Evolutionary conservation across 2,329 filamentous ascomycete genomes (phyloP), one percentile per base, ranked within the genome.

Genomic region (Penicillium sclerotigenum): DNA sequence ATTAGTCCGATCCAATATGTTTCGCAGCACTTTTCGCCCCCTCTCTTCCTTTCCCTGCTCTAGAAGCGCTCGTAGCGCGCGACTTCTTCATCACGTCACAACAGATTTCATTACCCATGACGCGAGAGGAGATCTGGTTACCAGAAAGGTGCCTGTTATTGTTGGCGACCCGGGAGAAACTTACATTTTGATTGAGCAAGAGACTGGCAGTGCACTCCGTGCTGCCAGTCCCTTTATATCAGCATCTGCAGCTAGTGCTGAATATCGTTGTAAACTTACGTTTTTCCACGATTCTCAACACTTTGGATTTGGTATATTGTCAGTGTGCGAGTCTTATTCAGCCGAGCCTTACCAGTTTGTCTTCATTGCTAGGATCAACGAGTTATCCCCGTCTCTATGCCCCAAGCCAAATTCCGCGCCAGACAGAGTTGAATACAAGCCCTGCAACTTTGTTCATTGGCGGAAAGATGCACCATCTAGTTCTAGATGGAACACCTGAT

Each of bases 281-380:
- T 69, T 65, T 59, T 70, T 66, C 55, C 62, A 69, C 49, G 63
- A 67, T 41, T 64, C 60, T 5, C 61, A 62, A 47, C 55, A 66
- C 51, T 70, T 69, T 56, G 62, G 68, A 4, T 57, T 62, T 60
- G 58, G 65, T 68, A 58, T 0, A 5, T 37, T 37, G 10, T 20
- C 2, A 20, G 18, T 20, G 11, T 20, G 1, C 36, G 36, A 37
- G 2, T 37, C 5, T 37, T 37, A 13, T 37, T 13, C 10, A 20
- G 5, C n/a, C 18, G n/a, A 37, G 36, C 2, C 36, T 37, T 33
- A 37, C 11, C 5, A 20, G 9, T 26, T 10, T 42, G 14, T 48
- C 49, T 56, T 6, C 34, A 58, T 40, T 54, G 5, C 47, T 47
- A 66, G 58, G 29, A 52, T 43, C 54, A 49, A 57, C 63, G 0